Base-by-base conservation (phyloP, 768 basidiomycete species). In the Hebeloma cylindrosporum region DNA sequence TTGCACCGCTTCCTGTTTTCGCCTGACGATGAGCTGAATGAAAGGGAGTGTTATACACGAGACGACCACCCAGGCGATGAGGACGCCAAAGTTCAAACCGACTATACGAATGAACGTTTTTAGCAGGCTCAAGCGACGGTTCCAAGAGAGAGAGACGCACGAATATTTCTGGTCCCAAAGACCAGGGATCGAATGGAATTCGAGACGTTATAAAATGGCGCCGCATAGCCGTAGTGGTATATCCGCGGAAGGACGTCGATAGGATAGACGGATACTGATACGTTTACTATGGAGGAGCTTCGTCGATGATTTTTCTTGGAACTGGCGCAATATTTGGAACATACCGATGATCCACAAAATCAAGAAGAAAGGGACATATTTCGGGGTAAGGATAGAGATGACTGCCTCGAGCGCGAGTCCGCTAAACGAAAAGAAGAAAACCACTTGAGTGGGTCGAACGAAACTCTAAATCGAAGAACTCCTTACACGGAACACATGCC, bases 181-280 rank as follows among this genome's bases (percentile, higher is more conserved):
- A 83, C 60, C 43, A 89, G 69, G 18, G 78, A 69, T 14, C 87
- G 72, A 3, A 79, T 73, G 1, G 82, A 77, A 28, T 68, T 63
- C 10, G 81, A 78, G 21, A 88, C 68, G 53, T 88, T 85, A 60
- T 84, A 88, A 57, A 89, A 87, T 1, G 87, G 87, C 51, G 70
- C 71, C 0, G 77, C 84, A 51, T 80, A 85, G 1, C 84, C 88
- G 47, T 87, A 87, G 36, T 70, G 73, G 63, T 73, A 86, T 45
- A 87, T 48, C 28, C 52, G 52, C 0, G 85, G 83, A 1, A 85
- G 64, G 1, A 79, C 60, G 39, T 79, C 74, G 30, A 85, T 72
- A 0, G 87, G 85, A 55, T 72, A 74, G 34, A 73, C 62, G 27
- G 72, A 73, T 7, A 85, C 80, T 0, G 83, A 77, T 21, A 83